These are phyloP conservation scores for Apiospora kogelbergensis DNA, from an alignment of 2,329 filamentous ascomycete genomes.

Conservation along the genomic window DNA sequence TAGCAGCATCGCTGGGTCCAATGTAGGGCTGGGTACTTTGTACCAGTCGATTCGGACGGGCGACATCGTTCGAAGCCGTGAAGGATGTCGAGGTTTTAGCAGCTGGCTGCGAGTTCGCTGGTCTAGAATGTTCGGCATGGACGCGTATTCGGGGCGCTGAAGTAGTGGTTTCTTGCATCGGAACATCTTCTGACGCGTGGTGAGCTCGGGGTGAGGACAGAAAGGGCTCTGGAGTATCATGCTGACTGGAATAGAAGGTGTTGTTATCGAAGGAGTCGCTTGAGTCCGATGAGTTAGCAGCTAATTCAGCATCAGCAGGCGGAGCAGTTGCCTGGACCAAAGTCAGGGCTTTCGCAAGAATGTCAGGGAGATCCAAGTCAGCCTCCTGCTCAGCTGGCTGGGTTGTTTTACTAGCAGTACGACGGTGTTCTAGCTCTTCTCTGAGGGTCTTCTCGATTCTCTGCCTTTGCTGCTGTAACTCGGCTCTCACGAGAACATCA, in stretches of 20 bases:
- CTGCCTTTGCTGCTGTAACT: slow-evolving; percentile 76
- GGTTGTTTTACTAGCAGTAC: slow-evolving; percentile 41
- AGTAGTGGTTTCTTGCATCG: slow-evolving; percentile 37
- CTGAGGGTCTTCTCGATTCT: slow-evolving; percentile 75
- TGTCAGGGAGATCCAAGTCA: slow-evolving; percentile 70
- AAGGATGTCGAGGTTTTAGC: background rate
- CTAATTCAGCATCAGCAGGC: slow-evolving; percentile 54
- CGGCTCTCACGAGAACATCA: slow-evolving; percentile 78
- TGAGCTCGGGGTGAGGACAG: slow-evolving; percentile 45
- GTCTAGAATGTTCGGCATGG: slow-evolving; percentile 12
- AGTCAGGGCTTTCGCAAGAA: slow-evolving; percentile 69
- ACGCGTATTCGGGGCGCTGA: slow-evolving; percentile 32
- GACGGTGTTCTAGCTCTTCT: slow-evolving; percentile 71
- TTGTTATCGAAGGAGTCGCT: slow-evolving; percentile 90
- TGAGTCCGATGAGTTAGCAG: slow-evolving; percentile 58
- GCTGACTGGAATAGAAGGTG: slow-evolving; percentile 93
- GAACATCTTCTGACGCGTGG: slow-evolving; percentile 42
- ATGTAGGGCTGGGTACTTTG: background rate
- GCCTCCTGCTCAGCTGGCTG: slow-evolving; percentile 52
- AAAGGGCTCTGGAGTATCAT: slow-evolving; percentile 69
- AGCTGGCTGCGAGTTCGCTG: slow-evolving; percentile 19
- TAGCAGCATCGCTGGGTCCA: background rate
- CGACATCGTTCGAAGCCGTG: background rate
- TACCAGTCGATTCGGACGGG: background rate
- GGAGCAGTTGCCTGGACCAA: slow-evolving; percentile 70